phyloP scores from a whole-genome alignment of 768 basidiomycete species.

The Cyathus striatus region DNA sequence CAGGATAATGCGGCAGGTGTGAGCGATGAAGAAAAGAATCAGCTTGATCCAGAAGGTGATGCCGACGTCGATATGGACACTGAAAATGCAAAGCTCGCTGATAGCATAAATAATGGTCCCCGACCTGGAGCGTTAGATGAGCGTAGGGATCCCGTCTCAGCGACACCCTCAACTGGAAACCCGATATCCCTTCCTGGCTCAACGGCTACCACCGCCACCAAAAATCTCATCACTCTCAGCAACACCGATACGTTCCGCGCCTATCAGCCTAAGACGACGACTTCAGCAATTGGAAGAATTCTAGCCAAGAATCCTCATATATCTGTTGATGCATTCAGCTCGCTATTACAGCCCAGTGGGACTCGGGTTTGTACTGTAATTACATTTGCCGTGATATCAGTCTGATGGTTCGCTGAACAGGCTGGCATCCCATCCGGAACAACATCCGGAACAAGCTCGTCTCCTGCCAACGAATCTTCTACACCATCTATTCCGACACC shows the following conservation, averaged over 20 bases:
- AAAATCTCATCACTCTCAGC: not conserved
- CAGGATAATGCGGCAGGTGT: no score
- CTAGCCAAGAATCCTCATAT: constrained; percentile 10
- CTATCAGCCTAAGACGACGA: constrained; percentile 8
- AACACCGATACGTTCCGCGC: constrained; percentile 6
- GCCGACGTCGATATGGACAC: no score
- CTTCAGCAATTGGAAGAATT: constrained; percentile 8
- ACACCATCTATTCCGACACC: constrained; percentile 2
- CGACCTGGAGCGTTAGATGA: no score
- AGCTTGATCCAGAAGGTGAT: no score
- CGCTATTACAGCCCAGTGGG: constrained; percentile 5
- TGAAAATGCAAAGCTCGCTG: no score
- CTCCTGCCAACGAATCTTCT: not conserved
- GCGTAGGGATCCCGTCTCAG: no score
- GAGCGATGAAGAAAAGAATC: no score
- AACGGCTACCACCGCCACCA: no score
- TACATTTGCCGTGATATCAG: not conserved
- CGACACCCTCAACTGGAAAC: no score
- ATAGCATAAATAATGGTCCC: no score
- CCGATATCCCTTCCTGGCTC: no score
- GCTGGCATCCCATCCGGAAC: not conserved
- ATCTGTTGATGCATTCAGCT: constrained; percentile 11
- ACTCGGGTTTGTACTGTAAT: not conserved
- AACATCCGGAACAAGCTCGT: not conserved
- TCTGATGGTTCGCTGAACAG: not conserved